Evolutionary conservation across 2,329 filamentous ascomycete species (phyloP).

Genomic region (Orbilia oligospora): DNA sequence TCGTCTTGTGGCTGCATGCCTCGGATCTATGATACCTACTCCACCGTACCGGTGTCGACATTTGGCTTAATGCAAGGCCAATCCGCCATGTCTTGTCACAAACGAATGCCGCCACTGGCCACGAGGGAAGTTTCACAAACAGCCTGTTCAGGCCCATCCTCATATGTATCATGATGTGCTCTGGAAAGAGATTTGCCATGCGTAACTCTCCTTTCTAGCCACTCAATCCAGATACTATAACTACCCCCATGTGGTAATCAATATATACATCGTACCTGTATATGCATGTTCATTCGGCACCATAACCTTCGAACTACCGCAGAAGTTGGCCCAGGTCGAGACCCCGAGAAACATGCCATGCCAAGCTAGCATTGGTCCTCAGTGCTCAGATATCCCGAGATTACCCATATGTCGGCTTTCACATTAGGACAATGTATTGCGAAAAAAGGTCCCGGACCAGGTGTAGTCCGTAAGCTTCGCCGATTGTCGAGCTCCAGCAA

Average conservation of each 20-base stretch:
- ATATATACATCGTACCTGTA: no score
- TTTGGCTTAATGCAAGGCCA: conserved; percentile 31
- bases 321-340: conserved; percentile 8
- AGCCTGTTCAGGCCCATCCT: conserved; percentile 36
- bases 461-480: conserved; percentile 6
- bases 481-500: conserved; percentile 51
- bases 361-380: conserved; percentile 44
- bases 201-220: not conserved
- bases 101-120: conserved; percentile 33
- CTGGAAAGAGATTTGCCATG: conserved; percentile 3
- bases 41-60: conserved; percentile 25
- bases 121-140: conserved; percentile 34
- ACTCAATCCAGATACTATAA: not conserved
- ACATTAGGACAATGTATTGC: conserved; percentile 49
- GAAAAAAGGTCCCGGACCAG: conserved; percentile 52
- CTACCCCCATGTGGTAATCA: not conserved
- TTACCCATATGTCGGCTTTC: conserved; percentile 34
- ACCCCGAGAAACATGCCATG: conserved; percentile 30
- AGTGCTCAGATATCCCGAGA: conserved; percentile 23
- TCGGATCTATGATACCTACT: conserved; percentile 34
- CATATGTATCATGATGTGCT: not conserved
- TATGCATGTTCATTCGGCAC: not conserved
- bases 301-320: not conserved
- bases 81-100: conserved; percentile 13
- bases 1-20: conserved; percentile 31